Evolutionary conservation across 805 yeast genomes (phyloP).

Genomic region (Grigorovia transvaalensis): DNA sequence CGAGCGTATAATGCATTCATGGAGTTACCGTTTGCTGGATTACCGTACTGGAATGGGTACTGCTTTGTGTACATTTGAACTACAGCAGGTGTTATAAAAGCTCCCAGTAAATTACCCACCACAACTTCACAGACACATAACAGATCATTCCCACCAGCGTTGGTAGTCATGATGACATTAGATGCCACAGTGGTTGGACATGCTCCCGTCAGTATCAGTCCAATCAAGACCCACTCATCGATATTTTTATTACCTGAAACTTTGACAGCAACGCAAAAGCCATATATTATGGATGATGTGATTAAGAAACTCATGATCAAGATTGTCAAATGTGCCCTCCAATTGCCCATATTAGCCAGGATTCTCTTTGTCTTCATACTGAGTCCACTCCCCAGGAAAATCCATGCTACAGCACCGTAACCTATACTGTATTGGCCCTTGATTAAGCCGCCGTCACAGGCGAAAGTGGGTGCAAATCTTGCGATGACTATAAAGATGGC

Average conservation of each 20-base stretch:
- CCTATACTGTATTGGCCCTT: conserved; percentile 67
- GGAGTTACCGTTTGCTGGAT: conserved; percentile 52
- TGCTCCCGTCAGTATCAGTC: conserved; percentile 70
- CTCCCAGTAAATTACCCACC: conserved; percentile 76
- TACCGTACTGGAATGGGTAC: conserved; percentile 63
- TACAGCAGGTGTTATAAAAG: conserved; percentile 78
- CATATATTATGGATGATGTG: conserved; percentile 62
- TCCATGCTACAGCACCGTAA: conserved; percentile 80
- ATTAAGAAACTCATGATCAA: conserved; percentile 58
- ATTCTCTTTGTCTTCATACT: conserved; percentile 61
- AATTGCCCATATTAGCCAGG: conserved; percentile 51
- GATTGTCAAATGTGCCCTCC: conserved; percentile 77
- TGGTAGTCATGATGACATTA: conserved; percentile 83
- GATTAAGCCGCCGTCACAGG: conserved; percentile 70
- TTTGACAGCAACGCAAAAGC: conserved; percentile 57
- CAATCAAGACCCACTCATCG: conserved; percentile 69
- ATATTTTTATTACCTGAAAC: conserved; percentile 48
- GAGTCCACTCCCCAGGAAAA: conserved; percentile 72
- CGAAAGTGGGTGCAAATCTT: conserved; percentile 69
- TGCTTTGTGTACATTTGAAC: conserved; percentile 54
- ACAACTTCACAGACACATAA: conserved; percentile 77
- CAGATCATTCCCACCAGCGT: conserved; percentile 74
- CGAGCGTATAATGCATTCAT: conserved; percentile 51
- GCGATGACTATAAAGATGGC: conserved; percentile 71
- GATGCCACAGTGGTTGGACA: conserved; percentile 91